Evolutionary conservation across 140 eudicot species (phyloP), one percentile per base, ranked within the genome.

Genomic region (Senecio squalidus): DNA sequence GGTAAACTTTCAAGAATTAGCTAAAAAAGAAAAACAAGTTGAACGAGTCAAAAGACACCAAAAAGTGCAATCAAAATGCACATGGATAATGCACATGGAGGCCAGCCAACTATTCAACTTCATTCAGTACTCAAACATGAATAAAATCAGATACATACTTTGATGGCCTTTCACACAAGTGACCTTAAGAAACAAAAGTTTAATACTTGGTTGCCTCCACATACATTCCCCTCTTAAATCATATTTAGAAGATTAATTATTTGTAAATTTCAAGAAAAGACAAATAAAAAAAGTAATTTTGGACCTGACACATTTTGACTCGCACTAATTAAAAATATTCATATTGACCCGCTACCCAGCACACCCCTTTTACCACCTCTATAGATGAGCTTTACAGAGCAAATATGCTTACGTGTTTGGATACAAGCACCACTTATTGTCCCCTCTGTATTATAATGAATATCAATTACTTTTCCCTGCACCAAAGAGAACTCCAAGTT

Each of bases 381-480:
- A 44, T 29, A 40, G 9, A 64, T 18, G 21, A 66, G 56, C 58
- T 71, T 30, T 25, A 21, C 55, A 54, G 15, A 21, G 24, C 21
- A 58, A 52, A 28, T 20, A 60, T 27, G 38, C 98, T 75, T 82
- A 92, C 98, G 77, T 26, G 95, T 88, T 71, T 92, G 83, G 63
- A 92, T 73, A 67, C 64, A 56, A 47, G 93, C 98, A 47, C 96
- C 89, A 66, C 76, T 77, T 45, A 92, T 76, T 51, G 60, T 77
- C 66, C 98, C 96, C 18, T 71, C 72, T 16, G 45, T 60, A 60
- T 75, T 82, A 62, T 84, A 92, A 58, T 69, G 76, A 62, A 92
- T 68, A 63, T 84, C 89, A 18, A 84, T 75, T 65, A 84, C 62
- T 71, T 92, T 88, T 61, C 98, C 98, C 98, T 92, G 89, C 72